Conservation (phyloP, 441 rosid species). For the Jatropha podagrica region DNA sequence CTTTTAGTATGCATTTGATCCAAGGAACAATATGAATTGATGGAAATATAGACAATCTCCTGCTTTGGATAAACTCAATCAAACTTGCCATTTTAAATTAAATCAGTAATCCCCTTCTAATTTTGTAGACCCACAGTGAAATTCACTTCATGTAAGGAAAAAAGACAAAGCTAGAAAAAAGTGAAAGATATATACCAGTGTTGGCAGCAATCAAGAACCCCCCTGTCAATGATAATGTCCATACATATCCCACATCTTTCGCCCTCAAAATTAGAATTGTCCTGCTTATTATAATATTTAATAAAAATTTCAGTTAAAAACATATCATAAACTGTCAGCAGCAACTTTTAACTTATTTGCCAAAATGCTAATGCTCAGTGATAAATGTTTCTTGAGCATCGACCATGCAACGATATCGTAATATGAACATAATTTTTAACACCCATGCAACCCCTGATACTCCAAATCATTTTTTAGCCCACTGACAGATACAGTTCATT, state of each 20-base stretch:
- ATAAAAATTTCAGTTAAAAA: not conserved
- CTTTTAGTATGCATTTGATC: not conserved
- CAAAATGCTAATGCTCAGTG: not conserved
- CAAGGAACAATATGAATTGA: not conserved
- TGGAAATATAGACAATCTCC: not conserved
- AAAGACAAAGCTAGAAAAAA: constrained; percentile 5
- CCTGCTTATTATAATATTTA: constrained; percentile 40
- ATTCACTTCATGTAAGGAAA: not conserved
- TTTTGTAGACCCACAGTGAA: not conserved
- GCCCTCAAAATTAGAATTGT: constrained; percentile 54
- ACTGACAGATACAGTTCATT: constrained; percentile 5
- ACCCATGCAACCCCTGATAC: not conserved
- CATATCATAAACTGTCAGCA: not conserved
- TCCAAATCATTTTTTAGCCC: constrained; percentile 5
- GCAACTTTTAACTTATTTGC: not conserved
- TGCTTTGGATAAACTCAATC: not conserved
- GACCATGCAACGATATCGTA: too few species aligned
- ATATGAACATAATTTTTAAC: not conserved
- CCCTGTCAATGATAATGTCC: constrained; percentile 87
- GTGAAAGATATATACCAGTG: constrained; percentile 59
- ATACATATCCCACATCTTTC: constrained; percentile 98
- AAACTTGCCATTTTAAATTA: not conserved
- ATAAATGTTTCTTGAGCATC: too few species aligned
- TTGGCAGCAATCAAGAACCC: constrained; percentile 95
- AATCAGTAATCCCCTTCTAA: not conserved